Evolutionary conservation across 2,329 filamentous ascomycete genomes (phyloP).

Genomic region (Exophiala viscosa): DNA sequence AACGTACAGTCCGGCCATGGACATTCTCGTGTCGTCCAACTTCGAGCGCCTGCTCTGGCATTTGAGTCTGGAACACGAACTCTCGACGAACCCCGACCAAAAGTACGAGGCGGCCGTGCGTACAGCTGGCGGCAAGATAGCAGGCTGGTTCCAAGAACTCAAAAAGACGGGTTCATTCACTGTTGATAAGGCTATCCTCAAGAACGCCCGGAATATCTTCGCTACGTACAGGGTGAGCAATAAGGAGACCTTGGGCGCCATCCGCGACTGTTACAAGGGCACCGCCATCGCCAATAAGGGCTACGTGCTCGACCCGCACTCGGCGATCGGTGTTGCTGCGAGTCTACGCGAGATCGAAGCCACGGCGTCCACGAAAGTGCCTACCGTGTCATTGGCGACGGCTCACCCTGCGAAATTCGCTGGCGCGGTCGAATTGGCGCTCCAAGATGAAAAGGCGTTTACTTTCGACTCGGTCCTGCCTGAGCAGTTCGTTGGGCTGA

Average conservation of each 20-base stretch:
- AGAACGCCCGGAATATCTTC: conserved; percentile 69
- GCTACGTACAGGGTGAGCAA: conserved; percentile 70
- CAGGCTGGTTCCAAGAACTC: conserved; percentile 71
- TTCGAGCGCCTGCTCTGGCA: conserved; percentile 96
- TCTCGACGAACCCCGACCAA: conserved; percentile 24
- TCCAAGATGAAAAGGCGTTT: conserved; percentile 69
- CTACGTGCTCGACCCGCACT: conserved; percentile 91
- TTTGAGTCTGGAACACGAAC: conserved; percentile 69
- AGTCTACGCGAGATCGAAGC: conserved; percentile 61
- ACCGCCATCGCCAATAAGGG: conserved; percentile 46
- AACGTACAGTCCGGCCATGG: conserved; percentile 93
- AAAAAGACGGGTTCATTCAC: conserved; percentile 79
- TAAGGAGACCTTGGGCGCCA: conserved; percentile 64
- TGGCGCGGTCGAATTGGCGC: conserved; percentile 73
- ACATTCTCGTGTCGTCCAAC: conserved; percentile 93
- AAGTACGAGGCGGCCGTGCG: conserved; percentile 19
- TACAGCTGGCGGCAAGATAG: conserved; percentile 64
- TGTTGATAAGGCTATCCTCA: conserved; percentile 70
- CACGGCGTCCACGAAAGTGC: conserved; percentile 6
- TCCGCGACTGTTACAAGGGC: conserved; percentile 52
- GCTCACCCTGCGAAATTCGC: conserved; percentile 96
- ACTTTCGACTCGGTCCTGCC: conserved; percentile 75
- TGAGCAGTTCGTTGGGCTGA: conserved; percentile 73
- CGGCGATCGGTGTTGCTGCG: conserved; percentile 79
- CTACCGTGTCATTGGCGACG: conserved; percentile 70